A percentile compares a stretch with the other conserved stretches of the same genome.
These are phyloP conservation scores for Solanum pimpinellifolium DNA, from an alignment of 257 asterid genomes.

Conservation along the genomic window DNA sequence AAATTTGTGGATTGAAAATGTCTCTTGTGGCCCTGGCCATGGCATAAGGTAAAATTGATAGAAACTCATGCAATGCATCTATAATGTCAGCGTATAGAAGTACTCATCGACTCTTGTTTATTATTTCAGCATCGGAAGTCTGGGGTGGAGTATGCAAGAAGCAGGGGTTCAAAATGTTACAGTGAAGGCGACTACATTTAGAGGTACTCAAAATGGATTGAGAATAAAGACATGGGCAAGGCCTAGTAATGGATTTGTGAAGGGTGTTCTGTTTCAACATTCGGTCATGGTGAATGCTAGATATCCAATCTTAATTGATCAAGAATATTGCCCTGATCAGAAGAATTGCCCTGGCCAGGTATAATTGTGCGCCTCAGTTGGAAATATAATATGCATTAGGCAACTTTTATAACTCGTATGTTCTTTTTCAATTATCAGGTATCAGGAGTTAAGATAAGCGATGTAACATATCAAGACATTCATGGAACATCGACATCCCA, in stretches of 20 bases:
- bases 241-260: background rate
- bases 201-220: background rate
- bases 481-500: background rate
- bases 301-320: background rate
- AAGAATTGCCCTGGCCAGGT: background rate
- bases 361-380: background rate
- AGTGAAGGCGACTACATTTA: background rate
- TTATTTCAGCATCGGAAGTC: background rate
- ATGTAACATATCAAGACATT: background rate
- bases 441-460: constrained; percentile 2
- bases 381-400: background rate
- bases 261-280: background rate
- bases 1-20: constrained; percentile 3
- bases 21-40: background rate
- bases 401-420: background rate
- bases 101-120: background rate
- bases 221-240: background rate
- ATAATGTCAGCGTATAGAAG: background rate
- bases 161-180: constrained; percentile 1
- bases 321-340: background rate
- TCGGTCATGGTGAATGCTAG: background rate
- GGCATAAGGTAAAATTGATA: background rate
- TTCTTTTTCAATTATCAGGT: background rate
- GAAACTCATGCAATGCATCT: background rate
- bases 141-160: background rate